Evolutionary conservation across 192 early-diverging fungal species (phyloP).

Genomic region (Hyaloraphidium curvatum): DNA sequence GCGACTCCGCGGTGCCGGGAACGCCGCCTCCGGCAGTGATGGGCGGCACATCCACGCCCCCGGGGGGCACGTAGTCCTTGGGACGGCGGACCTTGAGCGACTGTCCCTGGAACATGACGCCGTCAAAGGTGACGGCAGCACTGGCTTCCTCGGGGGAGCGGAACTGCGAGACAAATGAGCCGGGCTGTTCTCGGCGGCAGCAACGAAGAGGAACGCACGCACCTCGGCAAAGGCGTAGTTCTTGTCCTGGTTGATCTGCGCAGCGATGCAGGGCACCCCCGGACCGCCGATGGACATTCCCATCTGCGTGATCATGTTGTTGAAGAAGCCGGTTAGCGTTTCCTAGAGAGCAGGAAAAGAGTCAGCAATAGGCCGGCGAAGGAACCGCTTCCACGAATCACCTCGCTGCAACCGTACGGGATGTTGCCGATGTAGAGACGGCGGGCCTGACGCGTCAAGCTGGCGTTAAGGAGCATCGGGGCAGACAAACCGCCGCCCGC

Average conservation of each 20-base stretch:
- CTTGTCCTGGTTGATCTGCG: constrained; percentile 84
- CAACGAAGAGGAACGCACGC: constrained; percentile 6
- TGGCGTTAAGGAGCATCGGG: constrained; percentile 28
- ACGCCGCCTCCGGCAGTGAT: constrained; percentile 30
- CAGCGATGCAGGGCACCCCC: constrained; percentile 48
- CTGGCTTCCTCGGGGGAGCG: constrained; percentile 73
- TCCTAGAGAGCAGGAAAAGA: constrained; percentile 17
- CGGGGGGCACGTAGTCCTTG: constrained; percentile 64
- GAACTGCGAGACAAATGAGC: constrained; percentile 32
- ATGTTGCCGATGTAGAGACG: constrained; percentile 86
- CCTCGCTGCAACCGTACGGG: constrained; percentile 55
- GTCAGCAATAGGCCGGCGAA: background rate
- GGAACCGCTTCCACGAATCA: constrained; percentile 8
- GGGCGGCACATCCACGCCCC: constrained; percentile 13
- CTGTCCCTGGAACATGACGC: constrained; percentile 61
- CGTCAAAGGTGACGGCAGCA: constrained; percentile 81
- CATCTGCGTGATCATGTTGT: constrained; percentile 44
- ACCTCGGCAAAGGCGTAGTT: constrained; percentile 93
- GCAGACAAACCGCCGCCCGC: constrained; percentile 8
- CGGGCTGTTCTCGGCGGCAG: background rate
- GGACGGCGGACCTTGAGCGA: constrained; percentile 80
- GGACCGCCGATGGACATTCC: constrained; percentile 10
- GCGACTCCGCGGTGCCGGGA: constrained; percentile 76
- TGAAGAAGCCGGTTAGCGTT: constrained; percentile 65
- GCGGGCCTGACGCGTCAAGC: constrained; percentile 52